phyloP scores from a whole-genome alignment of 139 green algal genomes.

The Nannochloris sp. region DNA sequence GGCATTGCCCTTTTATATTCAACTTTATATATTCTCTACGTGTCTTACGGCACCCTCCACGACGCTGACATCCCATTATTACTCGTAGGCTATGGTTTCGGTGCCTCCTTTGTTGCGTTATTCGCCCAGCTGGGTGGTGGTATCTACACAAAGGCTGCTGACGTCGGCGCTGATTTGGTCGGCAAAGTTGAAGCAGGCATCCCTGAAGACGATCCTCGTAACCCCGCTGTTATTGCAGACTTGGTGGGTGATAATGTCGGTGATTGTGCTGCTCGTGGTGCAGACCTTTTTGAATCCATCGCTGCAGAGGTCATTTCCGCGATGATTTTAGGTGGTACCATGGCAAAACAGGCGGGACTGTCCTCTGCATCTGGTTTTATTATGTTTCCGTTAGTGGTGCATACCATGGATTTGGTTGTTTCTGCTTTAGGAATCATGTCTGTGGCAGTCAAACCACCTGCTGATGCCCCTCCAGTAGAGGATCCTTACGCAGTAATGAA shows the following conservation, averaged over 20 bases:
- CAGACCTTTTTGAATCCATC: slow-evolving; percentile 64
- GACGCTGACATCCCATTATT: slow-evolving; percentile 9
- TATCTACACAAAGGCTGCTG: slow-evolving; percentile 74
- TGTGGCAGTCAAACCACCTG: slow-evolving; percentile 16
- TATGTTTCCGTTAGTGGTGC: slow-evolving; percentile 61
- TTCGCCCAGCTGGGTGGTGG: slow-evolving; percentile 61
- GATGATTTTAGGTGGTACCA: slow-evolving; percentile 47
- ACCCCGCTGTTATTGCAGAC: slow-evolving; percentile 65
- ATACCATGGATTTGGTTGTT: slow-evolving; percentile 55
- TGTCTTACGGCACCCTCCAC: background rate
- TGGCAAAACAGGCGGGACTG: slow-evolving; percentile 40
- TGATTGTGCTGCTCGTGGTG: slow-evolving; percentile 50
- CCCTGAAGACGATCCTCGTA: slow-evolving; percentile 71
- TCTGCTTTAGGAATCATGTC: slow-evolving; percentile 48
- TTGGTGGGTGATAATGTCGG: slow-evolving; percentile 70
- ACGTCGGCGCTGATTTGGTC: slow-evolving; percentile 70
- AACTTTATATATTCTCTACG: slow-evolving; percentile 10
- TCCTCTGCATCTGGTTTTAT: slow-evolving; percentile 48
- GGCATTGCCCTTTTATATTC: slow-evolving; percentile 32
- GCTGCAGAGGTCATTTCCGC: slow-evolving; percentile 33
- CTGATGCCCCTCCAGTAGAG: slow-evolving; percentile 12
- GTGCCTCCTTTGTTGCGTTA: slow-evolving; percentile 56
- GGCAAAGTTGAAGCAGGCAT: slow-evolving; percentile 72
- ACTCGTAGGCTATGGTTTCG: slow-evolving; percentile 55
- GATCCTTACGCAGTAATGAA: slow-evolving; percentile 58